Evolutionary conservation across 2,329 filamentous ascomycete species (phyloP).

Genomic region (Zasmidium angulare): DNA sequence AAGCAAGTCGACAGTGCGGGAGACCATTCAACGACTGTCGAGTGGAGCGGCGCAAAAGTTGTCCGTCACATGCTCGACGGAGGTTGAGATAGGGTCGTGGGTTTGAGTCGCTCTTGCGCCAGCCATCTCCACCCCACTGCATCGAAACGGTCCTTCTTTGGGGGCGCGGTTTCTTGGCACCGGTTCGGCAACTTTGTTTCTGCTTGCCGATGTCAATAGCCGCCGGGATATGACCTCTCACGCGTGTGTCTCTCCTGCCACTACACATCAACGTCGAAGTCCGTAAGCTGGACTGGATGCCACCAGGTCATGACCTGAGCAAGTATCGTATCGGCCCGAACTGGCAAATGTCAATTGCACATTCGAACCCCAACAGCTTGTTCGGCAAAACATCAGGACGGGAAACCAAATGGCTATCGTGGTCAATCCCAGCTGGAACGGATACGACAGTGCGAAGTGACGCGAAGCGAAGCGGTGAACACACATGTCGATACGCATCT

Average conservation of each 20-base stretch:
- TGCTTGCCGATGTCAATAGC: not conserved
- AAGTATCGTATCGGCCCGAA: not conserved
- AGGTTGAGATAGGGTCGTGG: not conserved
- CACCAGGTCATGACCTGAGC: not conserved
- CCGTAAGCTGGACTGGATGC: too few relatives aligned
- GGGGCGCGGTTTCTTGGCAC: not conserved
- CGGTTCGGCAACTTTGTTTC: not conserved
- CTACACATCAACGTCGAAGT: too few relatives aligned
- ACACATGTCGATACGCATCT: not conserved
- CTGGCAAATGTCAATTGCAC: not conserved
- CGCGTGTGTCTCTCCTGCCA: not conserved
- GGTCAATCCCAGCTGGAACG: too few relatives aligned
- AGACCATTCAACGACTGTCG: not conserved
- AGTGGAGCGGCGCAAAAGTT: slow-evolving; percentile 2
- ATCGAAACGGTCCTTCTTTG: not conserved
- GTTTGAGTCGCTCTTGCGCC: not conserved
- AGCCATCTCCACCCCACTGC: not conserved
- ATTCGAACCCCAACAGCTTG: too few relatives aligned
- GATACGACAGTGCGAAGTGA: too few relatives aligned
- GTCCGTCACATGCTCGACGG: not conserved
- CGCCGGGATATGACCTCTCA: not conserved
- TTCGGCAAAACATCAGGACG: too few relatives aligned
- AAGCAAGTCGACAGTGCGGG: not conserved
- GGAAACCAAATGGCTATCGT: too few relatives aligned
- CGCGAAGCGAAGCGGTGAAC: not conserved